A percentile compares a stretch with the other conserved stretches of the same genome.
These are phyloP conservation scores for Piper betle DNA, from an alignment of 164 flowering plant species.

Conservation along the genomic window DNA sequence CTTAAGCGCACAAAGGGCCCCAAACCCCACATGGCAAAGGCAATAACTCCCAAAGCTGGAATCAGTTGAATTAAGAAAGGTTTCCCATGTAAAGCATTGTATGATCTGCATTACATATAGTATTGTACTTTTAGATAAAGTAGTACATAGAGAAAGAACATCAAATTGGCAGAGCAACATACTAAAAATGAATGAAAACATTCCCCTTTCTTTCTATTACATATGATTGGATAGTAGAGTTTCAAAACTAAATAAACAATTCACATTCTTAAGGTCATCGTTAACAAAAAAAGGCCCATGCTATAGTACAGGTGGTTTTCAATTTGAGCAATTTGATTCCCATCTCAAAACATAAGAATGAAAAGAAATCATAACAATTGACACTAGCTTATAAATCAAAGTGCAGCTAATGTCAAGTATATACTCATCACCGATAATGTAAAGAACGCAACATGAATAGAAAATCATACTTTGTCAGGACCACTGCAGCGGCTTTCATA, in stretches of 20 bases:
- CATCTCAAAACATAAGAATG: not conserved
- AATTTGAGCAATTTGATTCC: too few species aligned
- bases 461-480: slow-evolving; percentile 5
- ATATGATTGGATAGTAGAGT: too few species aligned
- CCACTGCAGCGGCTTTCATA: slow-evolving; percentile 10
- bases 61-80: slow-evolving; percentile 41
- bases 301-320: too few species aligned
- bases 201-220: too few species aligned
- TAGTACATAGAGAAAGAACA: too few species aligned
- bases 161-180: too few species aligned
- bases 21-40: slow-evolving; percentile 74
- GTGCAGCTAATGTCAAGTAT: not conserved
- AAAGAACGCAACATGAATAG: not conserved
- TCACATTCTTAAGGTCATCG: too few species aligned
- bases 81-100: slow-evolving; percentile 32
- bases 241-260: too few species aligned
- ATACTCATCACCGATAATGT: not conserved
- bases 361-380: not conserved
- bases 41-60: slow-evolving; percentile 54
- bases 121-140: not conserved
- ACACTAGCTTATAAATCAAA: not conserved
- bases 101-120: slow-evolving; percentile 34
- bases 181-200: too few species aligned
- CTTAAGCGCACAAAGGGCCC: slow-evolving; percentile 51
- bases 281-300: too few species aligned